A percentile compares a stretch with the other conserved stretches of the same genome.
These are phyloP conservation scores for Seiridium cupressi DNA, from an alignment of 2,329 filamentous ascomycete genomes.

Conservation along the genomic window DNA sequence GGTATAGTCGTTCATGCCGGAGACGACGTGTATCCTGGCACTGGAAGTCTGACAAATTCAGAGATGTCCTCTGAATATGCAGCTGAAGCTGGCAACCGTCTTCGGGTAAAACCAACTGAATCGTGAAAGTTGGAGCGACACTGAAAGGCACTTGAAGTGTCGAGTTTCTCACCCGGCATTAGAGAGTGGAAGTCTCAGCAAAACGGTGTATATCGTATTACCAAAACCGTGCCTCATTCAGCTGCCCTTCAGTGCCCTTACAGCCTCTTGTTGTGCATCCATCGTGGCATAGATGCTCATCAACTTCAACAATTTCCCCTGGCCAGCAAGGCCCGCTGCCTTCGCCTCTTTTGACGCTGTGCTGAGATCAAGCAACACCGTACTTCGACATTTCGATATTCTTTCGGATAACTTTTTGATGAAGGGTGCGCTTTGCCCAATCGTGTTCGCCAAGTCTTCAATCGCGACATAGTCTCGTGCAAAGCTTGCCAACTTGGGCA, in stretches of 20 bases:
- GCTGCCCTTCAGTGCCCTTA: conserved; percentile 45
- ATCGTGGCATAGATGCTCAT: conserved; percentile 52
- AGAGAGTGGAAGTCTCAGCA: too few relatives aligned
- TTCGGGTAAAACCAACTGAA: too few relatives aligned
- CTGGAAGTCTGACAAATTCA: too few relatives aligned
- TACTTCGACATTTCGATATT: conserved; percentile 52
- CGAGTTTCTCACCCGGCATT: too few relatives aligned
- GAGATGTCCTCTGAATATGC: too few relatives aligned
- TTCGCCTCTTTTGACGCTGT: conserved; percentile 44
- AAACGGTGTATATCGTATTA: too few relatives aligned
- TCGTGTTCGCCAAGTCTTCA: conserved; percentile 37
- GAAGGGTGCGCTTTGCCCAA: conserved; percentile 48
- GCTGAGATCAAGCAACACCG: conserved; percentile 53
- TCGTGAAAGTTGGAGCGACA: too few relatives aligned
- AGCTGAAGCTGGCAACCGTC: too few relatives aligned
- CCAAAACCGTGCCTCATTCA: conserved; percentile 8
- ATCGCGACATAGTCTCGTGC: conserved; percentile 45
- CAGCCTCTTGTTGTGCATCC: conserved; percentile 50
- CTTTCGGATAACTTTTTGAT: conserved; percentile 52
- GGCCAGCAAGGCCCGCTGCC: conserved; percentile 40
- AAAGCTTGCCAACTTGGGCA: conserved; percentile 42
- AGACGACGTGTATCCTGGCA: too few relatives aligned
- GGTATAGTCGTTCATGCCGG: too few relatives aligned
- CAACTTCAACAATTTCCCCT: conserved; percentile 47
- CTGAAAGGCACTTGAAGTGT: too few relatives aligned